Evolutionary conservation across 2,329 filamentous ascomycete species (phyloP), one percentile per base, ranked within the genome.

Genomic region (Mycosphaerella arachidis): DNA sequence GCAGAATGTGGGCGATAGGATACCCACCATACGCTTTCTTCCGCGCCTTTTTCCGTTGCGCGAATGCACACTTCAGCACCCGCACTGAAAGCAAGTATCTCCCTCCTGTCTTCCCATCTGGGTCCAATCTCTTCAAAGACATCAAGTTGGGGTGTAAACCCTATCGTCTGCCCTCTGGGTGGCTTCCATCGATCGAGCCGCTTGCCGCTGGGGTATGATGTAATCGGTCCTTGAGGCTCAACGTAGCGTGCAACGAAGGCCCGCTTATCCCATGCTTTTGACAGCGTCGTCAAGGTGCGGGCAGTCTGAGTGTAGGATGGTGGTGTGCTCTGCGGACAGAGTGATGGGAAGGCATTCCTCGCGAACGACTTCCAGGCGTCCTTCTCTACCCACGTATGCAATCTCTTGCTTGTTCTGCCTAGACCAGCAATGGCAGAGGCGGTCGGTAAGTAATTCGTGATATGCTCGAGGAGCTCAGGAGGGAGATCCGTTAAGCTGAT

Each of bases 61-160:
- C 78, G 81, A 10, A 79, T 74, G 4, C 82, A 72, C 9, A 88
- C 68, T 59, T 84, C 79, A 1, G 84, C 81, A 0, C 82, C 85
- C 12, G 84, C 84, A 55, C 84, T 84, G 79, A 83, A 86, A 2
- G 79, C 82, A 7, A 88, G 70, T 0, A 84, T 78, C 67, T 87
- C 84, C 66, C 77, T 79, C 63, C 81, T 76, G 52, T 81, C 75
- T 51, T 72, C 71, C 79, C 79, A 83, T 58, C 72, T 73, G 1
- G 61, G 56, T 6, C 62, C 66, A 46, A 70, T 57, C 10, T 68
- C 62, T 55, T 72, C 70, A 31, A 64, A 67, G 3, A 69, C 70
- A 53, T 72, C 71, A 13, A 72, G 48, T 18, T 70, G 68, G 18
- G 85, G 84, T 27, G 79, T 80, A 64, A 85, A 87, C 3, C 84